phyloP scores from a whole-genome alignment of 306 rosid genomes.

The Pueraria montana region DNA sequence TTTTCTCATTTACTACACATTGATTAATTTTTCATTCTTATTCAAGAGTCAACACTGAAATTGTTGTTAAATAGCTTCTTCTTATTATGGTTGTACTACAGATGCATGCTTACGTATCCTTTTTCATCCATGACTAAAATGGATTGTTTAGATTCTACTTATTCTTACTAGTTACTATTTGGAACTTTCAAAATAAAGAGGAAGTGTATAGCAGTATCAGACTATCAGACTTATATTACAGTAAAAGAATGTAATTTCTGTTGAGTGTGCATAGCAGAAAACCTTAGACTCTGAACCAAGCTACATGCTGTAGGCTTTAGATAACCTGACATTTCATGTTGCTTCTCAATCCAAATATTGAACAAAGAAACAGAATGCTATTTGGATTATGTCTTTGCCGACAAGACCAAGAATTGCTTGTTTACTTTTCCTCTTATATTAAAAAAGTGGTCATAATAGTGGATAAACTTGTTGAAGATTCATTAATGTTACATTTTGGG shows the following conservation, averaged over 20 bases:
- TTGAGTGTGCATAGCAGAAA: neutral
- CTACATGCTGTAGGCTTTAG: neutral
- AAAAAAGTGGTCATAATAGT: neutral
- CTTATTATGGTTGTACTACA: neutral
- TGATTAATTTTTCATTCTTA: slow-evolving; percentile 7
- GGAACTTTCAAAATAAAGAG: neutral
- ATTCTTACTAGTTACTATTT: neutral
- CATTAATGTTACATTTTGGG: neutral
- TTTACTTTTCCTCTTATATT: neutral
- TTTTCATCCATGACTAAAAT: neutral
- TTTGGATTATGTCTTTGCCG: neutral
- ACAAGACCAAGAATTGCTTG: neutral
- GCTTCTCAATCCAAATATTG: neutral
- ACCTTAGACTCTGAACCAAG: no score
- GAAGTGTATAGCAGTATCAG: neutral
- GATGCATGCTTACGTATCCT: neutral
- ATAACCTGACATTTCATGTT: slow-evolving; percentile 4
- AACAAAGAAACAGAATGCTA: slow-evolving; percentile 8
- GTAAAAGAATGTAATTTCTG: neutral
- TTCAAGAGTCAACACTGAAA: neutral
- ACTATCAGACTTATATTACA: neutral
- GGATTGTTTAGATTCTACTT: neutral
- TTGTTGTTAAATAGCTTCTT: neutral
- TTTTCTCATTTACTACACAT: neutral
- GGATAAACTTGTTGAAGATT: neutral